phyloP scores from a whole-genome alignment of 1,284 basidiomycete species.

The Pascua sp. region DNA sequence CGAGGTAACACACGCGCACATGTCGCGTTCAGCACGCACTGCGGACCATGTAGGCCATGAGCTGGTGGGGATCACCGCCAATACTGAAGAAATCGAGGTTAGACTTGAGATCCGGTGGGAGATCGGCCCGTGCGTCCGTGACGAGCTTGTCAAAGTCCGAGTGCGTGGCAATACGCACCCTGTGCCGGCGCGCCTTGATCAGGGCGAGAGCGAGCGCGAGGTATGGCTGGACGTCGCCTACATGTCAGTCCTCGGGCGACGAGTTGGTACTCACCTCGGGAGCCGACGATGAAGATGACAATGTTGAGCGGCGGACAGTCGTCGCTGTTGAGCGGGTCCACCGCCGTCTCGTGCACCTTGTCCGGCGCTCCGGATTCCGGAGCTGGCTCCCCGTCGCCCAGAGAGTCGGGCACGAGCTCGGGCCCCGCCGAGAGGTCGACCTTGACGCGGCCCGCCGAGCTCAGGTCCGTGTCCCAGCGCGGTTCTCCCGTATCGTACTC shows the following conservation, averaged over 20 bases:
- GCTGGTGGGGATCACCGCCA: slow-evolving; percentile 44
- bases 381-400: too few species aligned
- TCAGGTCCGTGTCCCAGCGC: too few species aligned
- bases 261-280: slow-evolving; percentile 54
- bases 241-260: background rate
- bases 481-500: too few species aligned
- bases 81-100: slow-evolving; percentile 42
- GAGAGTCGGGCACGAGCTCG: too few species aligned
- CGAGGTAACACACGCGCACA: background rate
- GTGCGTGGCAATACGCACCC: slow-evolving; percentile 64
- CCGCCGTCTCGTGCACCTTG: too few species aligned
- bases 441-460: too few species aligned
- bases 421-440: too few species aligned
- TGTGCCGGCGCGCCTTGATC: slow-evolving; percentile 56
- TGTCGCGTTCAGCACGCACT: slow-evolving; percentile 34
- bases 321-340: too few species aligned
- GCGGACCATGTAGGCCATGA: slow-evolving; percentile 50
- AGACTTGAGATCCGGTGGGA: slow-evolving; percentile 20
- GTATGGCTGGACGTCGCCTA: slow-evolving; percentile 69
- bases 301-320: slow-evolving; percentile 56
- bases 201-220: slow-evolving; percentile 61
- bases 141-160: slow-evolving; percentile 59
- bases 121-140: slow-evolving; percentile 53
- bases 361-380: too few species aligned
- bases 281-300: slow-evolving; percentile 64